Evolutionary conservation across 2,329 filamentous ascomycete species (phyloP).

Genomic region (Apiospora pterosperma): DNA sequence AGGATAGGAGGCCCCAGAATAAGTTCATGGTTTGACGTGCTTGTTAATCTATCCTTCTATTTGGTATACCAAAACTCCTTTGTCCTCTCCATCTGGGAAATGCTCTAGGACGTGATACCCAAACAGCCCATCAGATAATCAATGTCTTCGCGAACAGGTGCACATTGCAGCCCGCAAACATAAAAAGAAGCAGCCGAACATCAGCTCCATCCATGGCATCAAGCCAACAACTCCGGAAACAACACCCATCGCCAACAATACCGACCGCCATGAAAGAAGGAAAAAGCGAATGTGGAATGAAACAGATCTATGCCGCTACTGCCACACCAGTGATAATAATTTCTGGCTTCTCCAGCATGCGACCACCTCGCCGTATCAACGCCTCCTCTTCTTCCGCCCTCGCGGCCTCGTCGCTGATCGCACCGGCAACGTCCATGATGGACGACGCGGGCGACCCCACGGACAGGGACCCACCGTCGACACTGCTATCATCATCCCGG

Average conservation of each 20-base stretch:
- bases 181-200: neutral
- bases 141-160: neutral
- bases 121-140: neutral
- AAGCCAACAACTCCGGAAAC: neutral
- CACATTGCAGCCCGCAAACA: neutral
- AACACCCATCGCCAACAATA: neutral
- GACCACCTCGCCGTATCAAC: neutral
- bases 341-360: neutral
- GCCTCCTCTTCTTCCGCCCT: neutral
- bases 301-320: neutral
- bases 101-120: neutral
- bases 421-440: neutral
- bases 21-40: too few relatives aligned
- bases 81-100: neutral
- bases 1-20: neutral
- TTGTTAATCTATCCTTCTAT: neutral
- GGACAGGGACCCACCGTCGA: neutral
- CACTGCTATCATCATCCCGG: neutral
- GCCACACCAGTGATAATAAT: neutral
- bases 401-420: neutral
- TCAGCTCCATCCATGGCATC: neutral
- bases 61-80: neutral
- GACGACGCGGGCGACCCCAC: neutral
- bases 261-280: neutral
- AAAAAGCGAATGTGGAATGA: neutral